Conservation (phyloP, 1,284 basidiomycete genomes). For the Macrocybe sp. region DNA sequence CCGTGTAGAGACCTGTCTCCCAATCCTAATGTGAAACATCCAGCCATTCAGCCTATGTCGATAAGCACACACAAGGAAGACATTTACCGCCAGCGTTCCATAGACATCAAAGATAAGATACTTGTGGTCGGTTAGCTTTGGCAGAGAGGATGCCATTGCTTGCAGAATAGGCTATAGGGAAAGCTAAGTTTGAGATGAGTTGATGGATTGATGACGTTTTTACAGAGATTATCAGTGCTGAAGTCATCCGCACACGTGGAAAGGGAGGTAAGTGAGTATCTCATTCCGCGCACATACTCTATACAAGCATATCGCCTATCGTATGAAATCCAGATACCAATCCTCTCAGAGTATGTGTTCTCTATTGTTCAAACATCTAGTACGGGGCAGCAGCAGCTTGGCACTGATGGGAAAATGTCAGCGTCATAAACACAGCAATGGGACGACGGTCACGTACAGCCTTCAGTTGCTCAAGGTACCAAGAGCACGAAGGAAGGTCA, state of each 20-base stretch:
- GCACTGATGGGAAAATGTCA: constrained; percentile 41
- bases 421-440: constrained; percentile 5
- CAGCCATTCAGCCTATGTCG: not conserved
- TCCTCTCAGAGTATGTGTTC: not conserved
- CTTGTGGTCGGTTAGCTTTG: constrained; percentile 39
- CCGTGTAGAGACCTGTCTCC: constrained; percentile 59
- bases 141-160: too few species aligned
- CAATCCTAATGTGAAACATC: constrained; percentile 47
- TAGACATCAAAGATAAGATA: constrained; percentile 65
- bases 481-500: constrained; percentile 71
- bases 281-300: too few species aligned
- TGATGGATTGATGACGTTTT: too few species aligned
- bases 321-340: too few species aligned
- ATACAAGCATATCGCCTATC: too few species aligned
- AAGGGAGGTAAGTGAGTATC: too few species aligned
- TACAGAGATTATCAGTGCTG: too few species aligned
- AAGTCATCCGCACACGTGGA: too few species aligned
- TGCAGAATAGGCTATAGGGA: too few species aligned
- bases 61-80: constrained; percentile 26
- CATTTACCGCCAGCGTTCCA: constrained; percentile 46
- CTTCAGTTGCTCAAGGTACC: constrained; percentile 81
- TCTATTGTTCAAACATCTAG: constrained; percentile 21
- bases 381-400: constrained; percentile 72
- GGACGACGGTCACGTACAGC: constrained; percentile 47
- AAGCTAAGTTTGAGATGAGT: too few species aligned